Conservation (phyloP, 371 early-diverging fungal genomes). For the Nematocida parisii region DNA sequence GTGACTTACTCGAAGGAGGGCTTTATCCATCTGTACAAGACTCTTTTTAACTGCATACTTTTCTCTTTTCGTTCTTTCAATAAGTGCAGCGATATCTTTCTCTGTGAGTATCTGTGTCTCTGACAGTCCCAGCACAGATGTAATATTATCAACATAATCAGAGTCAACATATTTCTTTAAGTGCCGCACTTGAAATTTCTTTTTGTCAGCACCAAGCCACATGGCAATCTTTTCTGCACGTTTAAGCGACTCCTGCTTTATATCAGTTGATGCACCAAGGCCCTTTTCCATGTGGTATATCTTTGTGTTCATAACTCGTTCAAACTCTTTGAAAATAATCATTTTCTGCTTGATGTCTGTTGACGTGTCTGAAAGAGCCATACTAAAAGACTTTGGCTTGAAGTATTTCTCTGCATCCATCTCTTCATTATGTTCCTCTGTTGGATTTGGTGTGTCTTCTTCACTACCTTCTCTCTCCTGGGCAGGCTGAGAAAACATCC, state of each 20-base stretch:
- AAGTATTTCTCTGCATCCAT: slow-evolving; percentile 54
- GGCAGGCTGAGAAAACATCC: slow-evolving; percentile 35
- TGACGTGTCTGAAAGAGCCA: background rate
- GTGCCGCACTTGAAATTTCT: slow-evolving; percentile 46
- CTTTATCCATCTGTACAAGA: slow-evolving; percentile 67
- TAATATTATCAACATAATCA: slow-evolving; percentile 56
- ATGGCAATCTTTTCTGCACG: slow-evolving; percentile 50
- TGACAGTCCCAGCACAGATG: slow-evolving; percentile 42
- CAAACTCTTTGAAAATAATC: slow-evolving; percentile 68
- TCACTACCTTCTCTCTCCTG: slow-evolving; percentile 16
- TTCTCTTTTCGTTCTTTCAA: slow-evolving; percentile 66
- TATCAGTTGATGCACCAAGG: slow-evolving; percentile 21
- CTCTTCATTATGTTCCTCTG: background rate
- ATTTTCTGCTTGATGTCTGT: slow-evolving; percentile 58
- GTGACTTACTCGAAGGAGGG: slow-evolving; percentile 61
- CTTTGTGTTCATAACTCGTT: slow-evolving; percentile 37
- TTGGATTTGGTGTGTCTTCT: slow-evolving; percentile 7
- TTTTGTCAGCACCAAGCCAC: slow-evolving; percentile 31
- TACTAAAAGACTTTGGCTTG: slow-evolving; percentile 38
- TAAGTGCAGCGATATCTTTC: slow-evolving; percentile 55
- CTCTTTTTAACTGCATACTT: slow-evolving; percentile 65
- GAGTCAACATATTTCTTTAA: slow-evolving; percentile 50
- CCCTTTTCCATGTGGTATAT: slow-evolving; percentile 36
- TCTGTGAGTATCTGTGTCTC: slow-evolving; percentile 46
- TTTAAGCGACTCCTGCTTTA: slow-evolving; percentile 52